phyloP scores from a whole-genome alignment of 2,329 filamentous ascomycete genomes.

The Arthrobotrys pseudoclavata region DNA sequence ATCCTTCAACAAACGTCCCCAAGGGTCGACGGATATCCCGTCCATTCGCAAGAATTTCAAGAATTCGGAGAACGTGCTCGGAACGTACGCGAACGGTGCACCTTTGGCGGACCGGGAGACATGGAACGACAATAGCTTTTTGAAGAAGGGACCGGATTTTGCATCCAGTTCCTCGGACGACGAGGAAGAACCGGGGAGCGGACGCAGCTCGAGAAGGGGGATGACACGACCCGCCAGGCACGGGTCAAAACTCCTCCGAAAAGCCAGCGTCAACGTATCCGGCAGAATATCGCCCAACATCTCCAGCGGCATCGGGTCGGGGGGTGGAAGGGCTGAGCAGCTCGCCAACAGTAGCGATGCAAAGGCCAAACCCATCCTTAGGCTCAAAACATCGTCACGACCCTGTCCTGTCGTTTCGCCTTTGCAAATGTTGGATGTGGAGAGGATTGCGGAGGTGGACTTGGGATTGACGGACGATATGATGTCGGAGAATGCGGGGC shows the following conservation, averaged over 20 bases:
- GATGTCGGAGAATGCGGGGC: conserved; percentile 90
- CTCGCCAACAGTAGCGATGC: conserved; percentile 62
- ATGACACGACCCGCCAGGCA: conserved; percentile 63
- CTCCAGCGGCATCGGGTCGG: conserved; percentile 48
- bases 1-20: conserved; percentile 80
- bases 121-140: conserved; percentile 74
- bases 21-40: conserved; percentile 66
- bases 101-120: conserved; percentile 63
- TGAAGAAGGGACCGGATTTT: conserved; percentile 56
- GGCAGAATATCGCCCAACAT: conserved; percentile 53
- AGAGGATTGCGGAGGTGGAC: conserved; percentile 89
- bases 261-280: conserved; percentile 61
- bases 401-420: conserved; percentile 74
- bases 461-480: conserved; percentile 89
- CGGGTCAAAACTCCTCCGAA: conserved; percentile 58
- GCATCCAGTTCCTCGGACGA: conserved; percentile 70
- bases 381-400: conserved; percentile 67
- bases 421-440: conserved; percentile 89
- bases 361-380: conserved; percentile 50
- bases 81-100: conserved; percentile 68
- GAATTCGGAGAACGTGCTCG: conserved; percentile 90
- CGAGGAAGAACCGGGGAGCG: conserved; percentile 73
- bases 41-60: conserved; percentile 84
- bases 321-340: conserved; percentile 57
- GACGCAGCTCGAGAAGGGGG: conserved; percentile 68